These are phyloP conservation scores for Saxispiralis lemnorum DNA, from an alignment of 495 filamentous ascomycete species.

Conservation along the genomic window DNA sequence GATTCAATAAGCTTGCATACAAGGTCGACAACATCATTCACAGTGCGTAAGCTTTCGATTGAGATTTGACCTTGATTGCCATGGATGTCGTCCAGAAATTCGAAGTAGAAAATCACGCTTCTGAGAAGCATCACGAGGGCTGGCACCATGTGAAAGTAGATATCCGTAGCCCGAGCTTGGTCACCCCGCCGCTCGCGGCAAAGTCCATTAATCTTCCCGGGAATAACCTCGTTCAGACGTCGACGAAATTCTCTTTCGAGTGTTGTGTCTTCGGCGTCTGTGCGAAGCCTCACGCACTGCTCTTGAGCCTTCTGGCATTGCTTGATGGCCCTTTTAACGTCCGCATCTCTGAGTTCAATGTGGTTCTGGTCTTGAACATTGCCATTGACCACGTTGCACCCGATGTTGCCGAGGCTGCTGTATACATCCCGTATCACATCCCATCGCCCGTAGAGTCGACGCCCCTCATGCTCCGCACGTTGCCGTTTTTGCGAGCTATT, in stretches of 20 bases:
- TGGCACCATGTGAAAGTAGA: constrained; percentile 13
- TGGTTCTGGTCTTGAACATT: not conserved
- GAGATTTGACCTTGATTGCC: not conserved
- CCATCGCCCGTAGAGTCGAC: constrained; percentile 10
- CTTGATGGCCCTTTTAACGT: not conserved
- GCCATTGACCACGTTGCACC: constrained; percentile 2
- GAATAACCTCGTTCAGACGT: not conserved
- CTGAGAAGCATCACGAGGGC: constrained; percentile 4
- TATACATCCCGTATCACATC: no score
- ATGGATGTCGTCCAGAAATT: not conserved
- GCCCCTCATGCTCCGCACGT: not conserved
- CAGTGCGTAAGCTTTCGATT: not conserved
- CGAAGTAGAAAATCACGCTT: not conserved
- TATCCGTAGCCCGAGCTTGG: constrained; percentile 1
- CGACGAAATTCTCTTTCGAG: no score
- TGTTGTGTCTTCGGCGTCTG: no score
- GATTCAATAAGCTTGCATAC: constrained; percentile 4
- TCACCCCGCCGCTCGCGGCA: not conserved
- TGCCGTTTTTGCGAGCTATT: no score
- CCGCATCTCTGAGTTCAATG: not conserved
- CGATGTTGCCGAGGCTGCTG: not conserved
- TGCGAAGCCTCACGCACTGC: not conserved
- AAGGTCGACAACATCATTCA: constrained; percentile 2
- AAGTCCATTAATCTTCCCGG: not conserved
- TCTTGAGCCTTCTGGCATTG: not conserved